Conservation (phyloP, 768 basidiomycete species). For the Termitomyces heimii region DNA sequence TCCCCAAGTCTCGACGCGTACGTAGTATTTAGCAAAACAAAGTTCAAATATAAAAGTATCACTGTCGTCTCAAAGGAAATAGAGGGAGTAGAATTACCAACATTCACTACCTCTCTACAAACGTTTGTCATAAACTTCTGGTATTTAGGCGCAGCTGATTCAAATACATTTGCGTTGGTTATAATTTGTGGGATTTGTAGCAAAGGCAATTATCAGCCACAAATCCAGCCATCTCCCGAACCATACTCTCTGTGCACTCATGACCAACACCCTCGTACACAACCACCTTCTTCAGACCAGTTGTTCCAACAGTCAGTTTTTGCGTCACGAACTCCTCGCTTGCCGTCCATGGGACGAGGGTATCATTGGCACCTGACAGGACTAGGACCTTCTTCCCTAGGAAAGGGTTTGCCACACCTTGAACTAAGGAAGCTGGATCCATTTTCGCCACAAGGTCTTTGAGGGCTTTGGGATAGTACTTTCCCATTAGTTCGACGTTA, state of each 20-base stretch:
- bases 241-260: constrained; percentile 56
- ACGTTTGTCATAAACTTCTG: too few relatives aligned
- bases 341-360: constrained; percentile 59
- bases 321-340: constrained; percentile 49
- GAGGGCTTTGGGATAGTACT: constrained; percentile 53
- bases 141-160: too few relatives aligned
- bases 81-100: too few relatives aligned
- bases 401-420: constrained; percentile 48
- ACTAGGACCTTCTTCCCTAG: constrained; percentile 69
- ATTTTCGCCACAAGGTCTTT: constrained; percentile 36
- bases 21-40: too few relatives aligned
- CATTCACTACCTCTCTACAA: too few relatives aligned
- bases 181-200: neutral
- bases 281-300: constrained; percentile 51
- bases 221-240: constrained; percentile 35
- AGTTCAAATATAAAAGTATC: too few relatives aligned
- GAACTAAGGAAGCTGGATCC: constrained; percentile 42
- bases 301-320: constrained; percentile 41
- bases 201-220: constrained; percentile 17
- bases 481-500: constrained; percentile 39
- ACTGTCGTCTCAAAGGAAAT: too few relatives aligned
- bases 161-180: neutral
- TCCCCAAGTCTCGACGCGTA: too few relatives aligned
- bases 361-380: constrained; percentile 60
- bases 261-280: constrained; percentile 58